Evolutionary conservation across 2,329 filamentous ascomycete species (phyloP).

Genomic region (Nemania sp.): DNA sequence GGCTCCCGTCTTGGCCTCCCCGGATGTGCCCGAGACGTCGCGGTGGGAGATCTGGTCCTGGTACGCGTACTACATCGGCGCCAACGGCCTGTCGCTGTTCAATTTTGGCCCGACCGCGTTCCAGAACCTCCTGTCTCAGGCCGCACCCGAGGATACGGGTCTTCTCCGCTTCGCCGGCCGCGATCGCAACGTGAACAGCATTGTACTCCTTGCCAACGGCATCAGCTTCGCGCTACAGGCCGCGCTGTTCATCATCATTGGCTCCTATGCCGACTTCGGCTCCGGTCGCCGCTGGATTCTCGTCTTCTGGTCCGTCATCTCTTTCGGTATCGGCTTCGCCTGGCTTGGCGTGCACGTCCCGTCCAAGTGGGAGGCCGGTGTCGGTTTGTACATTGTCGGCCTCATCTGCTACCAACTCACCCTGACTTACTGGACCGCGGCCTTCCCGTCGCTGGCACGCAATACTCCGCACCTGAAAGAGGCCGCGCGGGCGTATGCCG

Average conservation of each 20-base stretch:
- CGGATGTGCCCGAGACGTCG: conserved; percentile 44
- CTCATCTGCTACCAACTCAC: conserved; percentile 69
- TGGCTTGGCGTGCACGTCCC: conserved; percentile 67
- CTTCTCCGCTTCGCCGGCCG: conserved; percentile 59
- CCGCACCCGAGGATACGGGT: conserved; percentile 56
- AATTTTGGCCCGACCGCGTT: conserved; percentile 68
- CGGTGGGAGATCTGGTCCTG: conserved; percentile 60
- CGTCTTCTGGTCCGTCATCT: conserved; percentile 61
- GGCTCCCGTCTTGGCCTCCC: conserved; percentile 23
- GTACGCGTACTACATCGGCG: conserved; percentile 66
- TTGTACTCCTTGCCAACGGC: conserved; percentile 67
- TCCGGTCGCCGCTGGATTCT: conserved; percentile 65
- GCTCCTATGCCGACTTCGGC: conserved; percentile 65
- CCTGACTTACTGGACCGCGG: conserved; percentile 70
- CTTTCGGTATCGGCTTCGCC: conserved; percentile 66
- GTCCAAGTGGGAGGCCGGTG: conserved; percentile 61
- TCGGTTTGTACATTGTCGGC: conserved; percentile 67
- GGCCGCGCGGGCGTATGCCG: conserved; percentile 38
- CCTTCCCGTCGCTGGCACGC: conserved; percentile 48
- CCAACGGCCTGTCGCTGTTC: conserved; percentile 65
- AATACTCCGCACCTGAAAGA: conserved; percentile 42
- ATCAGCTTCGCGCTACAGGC: conserved; percentile 70
- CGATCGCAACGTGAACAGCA: conserved; percentile 63
- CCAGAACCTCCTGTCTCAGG: conserved; percentile 65
- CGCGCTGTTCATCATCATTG: conserved; percentile 56